These are phyloP conservation scores for Pichia rugopelliculosa DNA, from an alignment of 805 yeast species.

Conservation along the genomic window DNA sequence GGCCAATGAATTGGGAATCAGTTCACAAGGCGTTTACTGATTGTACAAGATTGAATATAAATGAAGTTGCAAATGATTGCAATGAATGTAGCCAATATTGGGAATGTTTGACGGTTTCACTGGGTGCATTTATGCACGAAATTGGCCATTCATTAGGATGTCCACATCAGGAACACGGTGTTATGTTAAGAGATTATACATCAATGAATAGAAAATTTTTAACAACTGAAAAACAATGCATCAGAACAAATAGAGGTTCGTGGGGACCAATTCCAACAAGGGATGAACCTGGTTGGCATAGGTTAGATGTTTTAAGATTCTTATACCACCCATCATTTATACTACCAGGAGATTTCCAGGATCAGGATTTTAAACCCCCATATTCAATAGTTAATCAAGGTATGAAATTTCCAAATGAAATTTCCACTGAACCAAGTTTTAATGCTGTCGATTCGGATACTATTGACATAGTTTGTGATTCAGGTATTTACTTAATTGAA, in stretches of 20 bases:
- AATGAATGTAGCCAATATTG: conserved; percentile 79
- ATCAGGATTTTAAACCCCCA: conserved; percentile 32
- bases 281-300: conserved; percentile 83
- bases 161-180: conserved; percentile 86
- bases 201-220: conserved; percentile 75
- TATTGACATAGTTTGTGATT: conserved; percentile 40
- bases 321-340: conserved; percentile 75
- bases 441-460: conserved; percentile 39
- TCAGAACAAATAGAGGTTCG: conserved; percentile 44
- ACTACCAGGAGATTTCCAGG: conserved; percentile 54
- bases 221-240: conserved; percentile 56
- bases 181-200: conserved; percentile 83
- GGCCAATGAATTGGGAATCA: conserved; percentile 82
- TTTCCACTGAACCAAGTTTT: conserved; percentile 36
- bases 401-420: conserved; percentile 26
- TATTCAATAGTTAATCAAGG: conserved; percentile 23
- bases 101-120: conserved; percentile 80
- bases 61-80: conserved; percentile 85
- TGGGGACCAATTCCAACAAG: conserved; percentile 43
- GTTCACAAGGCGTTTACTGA: conserved; percentile 65
- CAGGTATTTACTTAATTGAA: conserved; percentile 75
- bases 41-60: conserved; percentile 50
- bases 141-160: conserved; percentile 87
- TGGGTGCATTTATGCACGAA: conserved; percentile 95
- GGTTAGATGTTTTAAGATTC: conserved; percentile 70